Percentiles rank a stretch among this genome's conserved stretches.
These are phyloP conservation scores for Fomitopsis pinicola DNA, from an alignment of 1,284 basidiomycete genomes.

Conservation along the genomic window DNA sequence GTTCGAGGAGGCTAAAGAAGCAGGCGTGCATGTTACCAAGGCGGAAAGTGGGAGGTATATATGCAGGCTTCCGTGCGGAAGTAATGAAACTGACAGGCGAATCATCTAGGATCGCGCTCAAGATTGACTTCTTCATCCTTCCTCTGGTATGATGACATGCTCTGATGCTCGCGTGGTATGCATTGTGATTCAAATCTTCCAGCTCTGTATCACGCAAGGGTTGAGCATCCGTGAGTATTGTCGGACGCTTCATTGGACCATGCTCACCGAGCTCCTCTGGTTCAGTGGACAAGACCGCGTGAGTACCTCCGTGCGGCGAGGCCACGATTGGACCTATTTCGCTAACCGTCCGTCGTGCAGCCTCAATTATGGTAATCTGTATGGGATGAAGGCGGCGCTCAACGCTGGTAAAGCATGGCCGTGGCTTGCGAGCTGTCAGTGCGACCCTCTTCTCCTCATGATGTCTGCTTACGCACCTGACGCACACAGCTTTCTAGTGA, in stretches of 20 bases:
- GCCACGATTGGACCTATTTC: not conserved
- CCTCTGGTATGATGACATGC: slow-evolving; percentile 11
- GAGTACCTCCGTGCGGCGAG: not conserved
- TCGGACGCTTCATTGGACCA: not conserved
- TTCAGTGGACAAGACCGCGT: slow-evolving; percentile 21
- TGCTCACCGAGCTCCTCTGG: not conserved
- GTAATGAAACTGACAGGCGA: not conserved
- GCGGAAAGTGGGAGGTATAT: slow-evolving; percentile 11
- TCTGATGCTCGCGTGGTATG: not conserved
- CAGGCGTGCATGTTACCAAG: slow-evolving; percentile 10
- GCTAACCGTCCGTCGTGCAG: not conserved
- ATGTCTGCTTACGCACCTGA: not conserved
- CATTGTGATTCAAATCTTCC: not conserved
- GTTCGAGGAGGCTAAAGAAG: slow-evolving; percentile 14
- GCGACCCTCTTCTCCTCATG: not conserved
- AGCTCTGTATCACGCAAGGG: slow-evolving; percentile 18
- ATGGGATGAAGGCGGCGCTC: slow-evolving; percentile 17
- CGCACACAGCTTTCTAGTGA: slow-evolving; percentile 15
- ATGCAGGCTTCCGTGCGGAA: not conserved
- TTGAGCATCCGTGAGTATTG: slow-evolving; percentile 13
- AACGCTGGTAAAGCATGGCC: slow-evolving; percentile 14
- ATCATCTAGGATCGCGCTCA: slow-evolving; percentile 13
- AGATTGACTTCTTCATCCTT: slow-evolving; percentile 17
- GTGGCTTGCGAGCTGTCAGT: slow-evolving; percentile 19
- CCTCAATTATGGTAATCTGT: slow-evolving; percentile 18